Conservation (phyloP, 75 land plant species). For the Pinus albicaulis region DNA sequence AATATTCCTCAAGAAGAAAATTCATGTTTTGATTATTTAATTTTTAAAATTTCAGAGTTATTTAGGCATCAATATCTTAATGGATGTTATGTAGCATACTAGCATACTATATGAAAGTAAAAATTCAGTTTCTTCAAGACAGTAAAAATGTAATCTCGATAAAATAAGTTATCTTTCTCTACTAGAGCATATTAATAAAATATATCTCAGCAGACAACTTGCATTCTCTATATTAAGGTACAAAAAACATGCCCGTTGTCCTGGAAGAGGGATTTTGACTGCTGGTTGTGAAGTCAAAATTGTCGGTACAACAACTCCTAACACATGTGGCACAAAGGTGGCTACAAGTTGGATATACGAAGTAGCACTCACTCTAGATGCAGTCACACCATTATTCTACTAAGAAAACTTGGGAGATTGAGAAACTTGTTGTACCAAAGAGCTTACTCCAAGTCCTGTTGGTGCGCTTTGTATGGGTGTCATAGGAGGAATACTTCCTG, state of each 20-base stretch:
- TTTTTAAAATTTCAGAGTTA: no score
- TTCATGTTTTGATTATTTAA: no score
- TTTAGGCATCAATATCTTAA: no score
- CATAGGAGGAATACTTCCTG: slow-evolving; percentile 16
- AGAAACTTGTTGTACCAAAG: slow-evolving; percentile 10
- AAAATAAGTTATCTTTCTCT: no score
- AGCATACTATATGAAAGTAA: no score
- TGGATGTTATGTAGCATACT: no score
- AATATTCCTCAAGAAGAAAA: no score
- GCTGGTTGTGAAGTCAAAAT: slow-evolving; percentile 4
- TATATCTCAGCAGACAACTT: no score
- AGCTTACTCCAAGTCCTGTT: slow-evolving; percentile 20
- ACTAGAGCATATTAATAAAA: no score
- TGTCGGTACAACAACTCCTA: slow-evolving; percentile 1
- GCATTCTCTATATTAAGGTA: background rate
- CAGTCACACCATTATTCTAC: slow-evolving; percentile 2
- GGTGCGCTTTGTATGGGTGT: slow-evolving; percentile 22
- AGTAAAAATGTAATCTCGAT: no score
- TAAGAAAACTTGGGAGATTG: slow-evolving; percentile 6
- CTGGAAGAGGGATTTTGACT: slow-evolving; percentile 11
- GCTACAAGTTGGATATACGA: slow-evolving; percentile 3
- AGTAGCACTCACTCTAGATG: slow-evolving; percentile 1
- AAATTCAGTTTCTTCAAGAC: no score
- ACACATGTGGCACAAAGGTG: slow-evolving; percentile 6
- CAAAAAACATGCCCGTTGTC: slow-evolving; percentile 9